Evolutionary conservation across 2,329 filamentous ascomycete genomes (phyloP), one percentile per base, ranked within the genome.

Genomic region (Trichoderma breve): DNA sequence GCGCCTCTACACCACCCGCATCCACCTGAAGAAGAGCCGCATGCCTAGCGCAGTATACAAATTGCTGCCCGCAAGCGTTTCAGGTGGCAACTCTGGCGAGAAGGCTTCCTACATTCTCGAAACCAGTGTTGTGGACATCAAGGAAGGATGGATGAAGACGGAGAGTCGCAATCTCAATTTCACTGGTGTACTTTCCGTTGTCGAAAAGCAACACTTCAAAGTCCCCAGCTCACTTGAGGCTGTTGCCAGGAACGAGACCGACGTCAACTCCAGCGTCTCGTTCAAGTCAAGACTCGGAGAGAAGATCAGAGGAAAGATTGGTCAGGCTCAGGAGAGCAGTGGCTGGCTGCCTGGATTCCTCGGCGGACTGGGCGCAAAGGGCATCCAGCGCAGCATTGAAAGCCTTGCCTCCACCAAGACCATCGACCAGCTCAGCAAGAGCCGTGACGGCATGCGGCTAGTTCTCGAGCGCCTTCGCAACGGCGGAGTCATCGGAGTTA

Each of bases 121-220:
- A 83, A 93, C 89, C 34, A 93, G 91, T 75, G 87, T 93, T 9
- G 90, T 96, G 30, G 93, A 95, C 80, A 89, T 94, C 73, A 90
- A 89, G 73, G 89, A 94, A 78, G 93, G 93, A 60, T 93, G 91
- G 89, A 95, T 96, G 92, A 87, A 89, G 79, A 93, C 92, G 0
- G 92, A 95, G 82, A 93, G 90, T 77, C 87, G 89, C 74, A 96
- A 96, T 77, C 85, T 96, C 68, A 93, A 95, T 81, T 95, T 92
- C 82, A 93, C 92, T 6, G 92, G 93, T 73, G 91, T 96, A 21
- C 82, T 96, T 51, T 93, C 90, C 62, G 92, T 96, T 14, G 85
- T 94, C 24, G 93, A 96, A 83, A 86, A 89, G 76, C 93, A 96
- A 79, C 83, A 88, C 71, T 96, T 93, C 81, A 86, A 84, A 34